Base-by-base conservation (phyloP, 192 early-diverging fungal genomes). In the Allomyces arbusculus region DNA sequence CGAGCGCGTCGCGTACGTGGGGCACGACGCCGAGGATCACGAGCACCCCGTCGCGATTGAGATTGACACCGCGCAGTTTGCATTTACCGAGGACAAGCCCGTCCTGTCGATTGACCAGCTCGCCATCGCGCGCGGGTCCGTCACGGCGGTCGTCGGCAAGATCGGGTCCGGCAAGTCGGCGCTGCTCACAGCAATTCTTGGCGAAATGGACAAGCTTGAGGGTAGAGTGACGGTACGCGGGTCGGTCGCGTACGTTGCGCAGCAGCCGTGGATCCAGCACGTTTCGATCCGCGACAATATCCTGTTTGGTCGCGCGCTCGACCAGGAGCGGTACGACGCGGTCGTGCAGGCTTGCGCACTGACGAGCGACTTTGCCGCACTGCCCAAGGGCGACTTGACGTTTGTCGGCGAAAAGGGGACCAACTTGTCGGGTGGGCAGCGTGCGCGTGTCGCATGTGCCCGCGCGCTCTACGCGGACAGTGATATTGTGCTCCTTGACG, bases 241-340 rank as follows among this genome's bases (percentile, higher is more conserved):
- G 40, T 67, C 44, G 55, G 62, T 83, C 28, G 82, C 83, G 1
- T 85, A 81, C 68, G 77, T 77, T 19, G 75, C 84, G 10, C 84
- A 86, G 73, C 78, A 78, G 62, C 76, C 84, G 19, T 86, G 84
- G 84, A 84, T 87, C 61, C 78, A 83, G 70, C 84, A 85, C 63
- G 82, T 78, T 10, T 78, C 83, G 10, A 73, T 87, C 62, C 74
- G 76, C 61, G 82, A 83, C 67, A 87, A 86, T 72, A 84, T 87
- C 64, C 61, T 86, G 66, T 86, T 87, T 74, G 85, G 85, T 25
- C 76, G 74, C 23, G 66, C 64, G 6, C 77, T 76, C 44, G 76
- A 86, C 65, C 73, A 73, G 64, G 76, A 69, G 50, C 74, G 77
- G 5, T 87, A 85, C 67, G 66, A 77, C 44, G 63, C 68, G 12